phyloP scores from a whole-genome alignment of 2,329 filamentous ascomycete genomes.

The Pezicula radicicola region DNA sequence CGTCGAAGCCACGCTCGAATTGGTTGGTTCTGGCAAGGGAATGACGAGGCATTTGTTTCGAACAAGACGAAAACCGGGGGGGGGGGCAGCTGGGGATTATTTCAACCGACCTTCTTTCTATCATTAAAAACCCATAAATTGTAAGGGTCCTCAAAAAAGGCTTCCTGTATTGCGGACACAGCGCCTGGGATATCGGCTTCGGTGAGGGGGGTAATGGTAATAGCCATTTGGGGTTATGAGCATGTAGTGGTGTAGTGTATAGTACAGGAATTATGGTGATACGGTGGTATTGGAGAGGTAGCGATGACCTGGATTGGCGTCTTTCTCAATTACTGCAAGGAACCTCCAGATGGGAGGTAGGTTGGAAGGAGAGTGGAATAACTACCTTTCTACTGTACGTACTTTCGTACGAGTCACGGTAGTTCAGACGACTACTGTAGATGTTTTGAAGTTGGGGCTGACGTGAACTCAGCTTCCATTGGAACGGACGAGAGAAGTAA shows the following conservation, averaged over 20 bases:
- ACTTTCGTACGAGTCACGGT: no score
- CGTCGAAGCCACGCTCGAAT: no score
- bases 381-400: no score
- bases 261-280: no score
- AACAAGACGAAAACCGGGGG: neutral
- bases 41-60: constrained; percentile 4
- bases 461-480: no score
- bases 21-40: no score
- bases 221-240: constrained; percentile 35
- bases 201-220: constrained; percentile 53
- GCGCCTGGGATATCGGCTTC: constrained; percentile 60
- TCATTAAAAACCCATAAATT: constrained; percentile 63
- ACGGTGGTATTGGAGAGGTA: neutral
- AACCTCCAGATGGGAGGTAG: no score
- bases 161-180: constrained; percentile 62
- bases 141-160: constrained; percentile 66
- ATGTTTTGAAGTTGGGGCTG: no score
- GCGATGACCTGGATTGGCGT: neutral
- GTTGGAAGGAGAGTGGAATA: no score
- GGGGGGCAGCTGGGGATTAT: neutral
- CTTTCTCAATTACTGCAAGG: no score
- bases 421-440: no score
- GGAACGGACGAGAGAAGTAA: neutral
- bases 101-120: constrained; percentile 44
- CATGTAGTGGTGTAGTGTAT: no score